A percentile compares a stretch with the other conserved stretches of the same genome.
Evolutionary conservation across 495 filamentous ascomycete species (phyloP).

Genomic region (Penicillium paradoxum): DNA sequence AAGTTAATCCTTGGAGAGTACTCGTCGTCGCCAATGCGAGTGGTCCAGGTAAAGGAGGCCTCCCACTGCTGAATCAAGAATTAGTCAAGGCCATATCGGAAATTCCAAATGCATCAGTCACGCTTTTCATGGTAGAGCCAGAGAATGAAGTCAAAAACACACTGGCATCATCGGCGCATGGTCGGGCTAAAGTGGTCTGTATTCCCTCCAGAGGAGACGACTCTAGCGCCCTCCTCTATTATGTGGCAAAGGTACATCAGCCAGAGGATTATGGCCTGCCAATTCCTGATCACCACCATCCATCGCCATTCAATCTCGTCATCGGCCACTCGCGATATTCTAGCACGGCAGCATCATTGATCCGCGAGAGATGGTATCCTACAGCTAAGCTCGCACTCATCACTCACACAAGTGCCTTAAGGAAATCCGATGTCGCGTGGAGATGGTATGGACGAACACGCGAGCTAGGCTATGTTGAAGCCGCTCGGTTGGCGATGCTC

Average conservation of each 20-base stretch:
- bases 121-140: neutral
- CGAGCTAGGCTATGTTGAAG: neutral
- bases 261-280: neutral
- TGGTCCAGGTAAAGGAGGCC: neutral
- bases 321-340: neutral
- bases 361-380: neutral
- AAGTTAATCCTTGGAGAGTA: neutral
- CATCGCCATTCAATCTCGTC: neutral
- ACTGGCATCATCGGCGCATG: neutral
- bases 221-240: neutral
- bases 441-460: neutral
- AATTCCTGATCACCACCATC: neutral
- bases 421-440: neutral
- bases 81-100: neutral
- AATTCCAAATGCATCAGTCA: neutral
- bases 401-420: neutral
- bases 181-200: neutral
- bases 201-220: neutral
- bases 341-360: neutral
- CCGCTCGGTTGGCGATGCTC: neutral
- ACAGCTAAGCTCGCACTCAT: neutral
- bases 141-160: neutral
- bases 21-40: neutral
- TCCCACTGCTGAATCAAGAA: neutral
- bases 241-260: neutral